These are phyloP conservation scores for Hypocrella siamensis DNA, from an alignment of 2,329 filamentous ascomycete species.

Conservation along the genomic window DNA sequence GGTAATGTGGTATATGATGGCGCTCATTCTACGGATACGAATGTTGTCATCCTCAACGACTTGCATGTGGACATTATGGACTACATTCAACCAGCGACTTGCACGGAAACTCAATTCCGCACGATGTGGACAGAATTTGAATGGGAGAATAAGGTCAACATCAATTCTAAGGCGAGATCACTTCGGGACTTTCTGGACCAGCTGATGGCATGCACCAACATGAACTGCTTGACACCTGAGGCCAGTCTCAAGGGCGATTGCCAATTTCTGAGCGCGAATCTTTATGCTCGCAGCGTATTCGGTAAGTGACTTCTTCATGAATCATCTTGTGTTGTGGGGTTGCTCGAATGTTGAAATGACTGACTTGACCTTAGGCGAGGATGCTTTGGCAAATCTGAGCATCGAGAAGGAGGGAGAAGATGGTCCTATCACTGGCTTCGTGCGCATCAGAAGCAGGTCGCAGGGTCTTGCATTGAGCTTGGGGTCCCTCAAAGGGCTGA, in stretches of 20 bases:
- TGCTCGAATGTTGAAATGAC: no score
- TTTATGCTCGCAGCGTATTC: constrained; percentile 94
- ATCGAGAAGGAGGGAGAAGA: constrained; percentile 96
- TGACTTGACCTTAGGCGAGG: constrained; percentile 58
- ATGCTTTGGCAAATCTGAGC: constrained; percentile 90
- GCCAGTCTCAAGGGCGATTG: constrained; percentile 94
- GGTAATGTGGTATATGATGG: constrained; percentile 98
- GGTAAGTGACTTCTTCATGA: no score
- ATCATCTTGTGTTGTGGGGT: no score
- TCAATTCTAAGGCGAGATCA: constrained; percentile 90
- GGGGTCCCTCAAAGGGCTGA: constrained; percentile 86
- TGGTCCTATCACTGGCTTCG: constrained; percentile 90
- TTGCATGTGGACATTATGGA: constrained; percentile 99
- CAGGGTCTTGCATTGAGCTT: constrained; percentile 89
- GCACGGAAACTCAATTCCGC: constrained; percentile 94
- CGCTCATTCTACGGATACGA: constrained; percentile 77
- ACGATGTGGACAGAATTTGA: constrained; percentile 99
- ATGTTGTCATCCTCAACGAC: constrained; percentile 95
- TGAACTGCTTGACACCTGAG: constrained; percentile 94
- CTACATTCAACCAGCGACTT: constrained; percentile 94
- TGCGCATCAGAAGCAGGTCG: constrained; percentile 91
- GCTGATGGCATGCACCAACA: constrained; percentile 95
- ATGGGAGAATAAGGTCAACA: constrained; percentile 99
- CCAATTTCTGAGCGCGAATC: constrained; percentile 91
- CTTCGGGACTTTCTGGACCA: constrained; percentile 85